These are phyloP conservation scores for Ustilago trichophora DNA, from an alignment of 1,284 basidiomycete genomes.

Conservation along the genomic window DNA sequence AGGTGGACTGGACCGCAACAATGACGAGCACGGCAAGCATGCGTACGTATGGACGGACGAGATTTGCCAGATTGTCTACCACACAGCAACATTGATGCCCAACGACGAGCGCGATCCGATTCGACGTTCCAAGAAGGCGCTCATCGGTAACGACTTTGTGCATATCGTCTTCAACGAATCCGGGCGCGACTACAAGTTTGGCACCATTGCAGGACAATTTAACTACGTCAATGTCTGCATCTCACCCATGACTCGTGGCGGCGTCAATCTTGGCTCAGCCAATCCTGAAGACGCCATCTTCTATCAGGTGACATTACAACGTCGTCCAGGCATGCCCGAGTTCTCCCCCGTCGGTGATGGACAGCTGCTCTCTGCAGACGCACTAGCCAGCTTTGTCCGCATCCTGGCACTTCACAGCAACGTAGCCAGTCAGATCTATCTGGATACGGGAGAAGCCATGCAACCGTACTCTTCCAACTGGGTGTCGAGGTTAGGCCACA, in stretches of 20 bases:
- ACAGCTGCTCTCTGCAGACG: slow-evolving; percentile 56
- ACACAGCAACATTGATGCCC: slow-evolving; percentile 99
- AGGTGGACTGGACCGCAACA: slow-evolving; percentile 86
- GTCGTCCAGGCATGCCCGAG: slow-evolving; percentile 57
- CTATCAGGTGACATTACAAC: slow-evolving; percentile 63
- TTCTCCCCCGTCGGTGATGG: slow-evolving; percentile 64
- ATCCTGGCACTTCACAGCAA: slow-evolving; percentile 61
- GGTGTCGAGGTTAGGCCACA: slow-evolving; percentile 53
- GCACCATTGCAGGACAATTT: slow-evolving; percentile 90
- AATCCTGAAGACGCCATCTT: slow-evolving; percentile 58
- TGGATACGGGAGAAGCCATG: slow-evolving; percentile 63
- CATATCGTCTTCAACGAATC: slow-evolving; percentile 88
- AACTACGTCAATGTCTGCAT: slow-evolving; percentile 98
- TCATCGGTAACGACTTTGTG: slow-evolving; percentile 66
- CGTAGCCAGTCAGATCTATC: slow-evolving; percentile 63
- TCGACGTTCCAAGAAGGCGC: slow-evolving; percentile 58
- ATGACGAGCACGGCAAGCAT: slow-evolving; percentile 75
- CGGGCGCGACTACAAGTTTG: slow-evolving; percentile 77
- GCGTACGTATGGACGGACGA: slow-evolving; percentile 98
- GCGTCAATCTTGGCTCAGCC: slow-evolving; percentile 56
- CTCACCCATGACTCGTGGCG: slow-evolving; percentile 61
- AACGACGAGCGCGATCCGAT: slow-evolving; percentile 54
- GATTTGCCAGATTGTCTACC: slow-evolving; percentile 92
- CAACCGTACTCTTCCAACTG: slow-evolving; percentile 62
- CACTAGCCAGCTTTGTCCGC: slow-evolving; percentile 59